Base-by-base conservation (phyloP, 2,329 filamentous ascomycete genomes). In the Paradendryphiella salina region DNA sequence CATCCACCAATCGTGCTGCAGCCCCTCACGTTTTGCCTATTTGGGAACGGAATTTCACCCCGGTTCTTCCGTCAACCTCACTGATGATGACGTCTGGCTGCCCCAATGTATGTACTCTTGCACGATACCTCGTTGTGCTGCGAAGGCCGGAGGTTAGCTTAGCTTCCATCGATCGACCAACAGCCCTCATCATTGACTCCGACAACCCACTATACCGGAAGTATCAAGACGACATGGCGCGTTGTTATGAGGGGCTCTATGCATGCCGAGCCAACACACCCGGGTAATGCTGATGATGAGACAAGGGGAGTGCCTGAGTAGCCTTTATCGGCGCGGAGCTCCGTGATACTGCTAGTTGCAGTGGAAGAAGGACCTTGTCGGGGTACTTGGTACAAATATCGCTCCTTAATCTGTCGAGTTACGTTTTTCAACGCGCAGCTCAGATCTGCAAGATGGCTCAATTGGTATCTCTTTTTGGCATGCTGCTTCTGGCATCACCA, bases 1-100 rank as follows among this genome's bases (percentile, higher is more conserved):
- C 42, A 28, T 66, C 67, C 64, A 66, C 67, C 66, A 68, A 68
- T 68, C 50, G 57, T 4, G 14, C 11, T 11, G 3, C 37, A 8
- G n/a, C 18, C 21, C 11, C 6, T 20, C 18, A 11, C 47, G 40
- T 54, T 54, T 50, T 57, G 18, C 57, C 59, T 11, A 15, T 57
- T 60, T 51, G 14, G 57, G 26, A 61, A 64, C 66, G 67, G 66
- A 61, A 49, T 18, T 46, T 38, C 15, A 53, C 40, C 44, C 54
- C 40, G 43, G 49, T 52, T 57, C 11, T 56, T 68, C 65, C 65
- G 65, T 50, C 34, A 26, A 60, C 54, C 58, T 60, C 38, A 33
- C 37, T 36, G 38, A 43, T 31, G 10, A 57, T 62, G 57, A 64
- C 59, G 54, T 59, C 43, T 37, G 41, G 40, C 36, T 51, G 28